Percentiles rank a stretch among this genome's conserved stretches.
Evolutionary conservation across 352 stramenopile genomes (phyloP).

Genomic region (Thalassiosira mediterranea): DNA sequence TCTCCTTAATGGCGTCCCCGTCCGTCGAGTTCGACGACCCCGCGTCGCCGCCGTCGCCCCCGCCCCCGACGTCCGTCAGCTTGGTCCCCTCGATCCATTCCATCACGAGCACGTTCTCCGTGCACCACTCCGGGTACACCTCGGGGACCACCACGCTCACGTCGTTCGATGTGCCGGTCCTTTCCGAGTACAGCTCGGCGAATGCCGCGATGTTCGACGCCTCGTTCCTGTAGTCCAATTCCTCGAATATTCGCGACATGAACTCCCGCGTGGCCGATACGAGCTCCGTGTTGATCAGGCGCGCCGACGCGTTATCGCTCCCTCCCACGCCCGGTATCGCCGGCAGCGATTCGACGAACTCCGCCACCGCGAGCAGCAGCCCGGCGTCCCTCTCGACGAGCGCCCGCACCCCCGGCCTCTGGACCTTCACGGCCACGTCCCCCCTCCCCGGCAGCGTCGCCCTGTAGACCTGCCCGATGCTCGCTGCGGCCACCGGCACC

Average conservation of each 20-base stretch:
- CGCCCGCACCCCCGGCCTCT: conserved; percentile 76
- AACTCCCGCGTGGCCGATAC: conserved; percentile 78
- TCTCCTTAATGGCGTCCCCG: conserved; percentile 43
- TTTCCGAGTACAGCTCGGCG: conserved; percentile 64
- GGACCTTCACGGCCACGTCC: conserved; percentile 86
- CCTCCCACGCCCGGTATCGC: conserved; percentile 14
- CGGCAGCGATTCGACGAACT: conserved; percentile 62
- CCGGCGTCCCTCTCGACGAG: conserved; percentile 71
- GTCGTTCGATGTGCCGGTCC: conserved; percentile 26
- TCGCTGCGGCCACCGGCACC: conserved; percentile 63
- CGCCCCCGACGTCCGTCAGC: conserved; percentile 49
- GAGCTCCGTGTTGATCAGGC: conserved; percentile 67
- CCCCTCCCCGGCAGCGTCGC: conserved; percentile 52
- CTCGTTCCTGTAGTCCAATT: conserved; percentile 84
- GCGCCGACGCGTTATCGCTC: conserved; percentile 1
- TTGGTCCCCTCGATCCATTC: conserved; percentile 86
- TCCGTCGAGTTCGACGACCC: background rate
- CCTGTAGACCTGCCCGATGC: conserved; percentile 85
- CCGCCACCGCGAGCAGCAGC: conserved; percentile 58
- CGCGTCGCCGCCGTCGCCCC: background rate
- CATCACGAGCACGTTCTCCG: conserved; percentile 85
- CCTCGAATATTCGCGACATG: conserved; percentile 76
- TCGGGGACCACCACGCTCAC: conserved; percentile 74
- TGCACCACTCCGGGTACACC: conserved; percentile 74
- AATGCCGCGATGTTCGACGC: conserved; percentile 73